A percentile compares a stretch with the other conserved stretches of the same genome.
Conservation (phyloP, 2,329 filamentous ascomycete genomes). For the Fusarium sp. region DNA sequence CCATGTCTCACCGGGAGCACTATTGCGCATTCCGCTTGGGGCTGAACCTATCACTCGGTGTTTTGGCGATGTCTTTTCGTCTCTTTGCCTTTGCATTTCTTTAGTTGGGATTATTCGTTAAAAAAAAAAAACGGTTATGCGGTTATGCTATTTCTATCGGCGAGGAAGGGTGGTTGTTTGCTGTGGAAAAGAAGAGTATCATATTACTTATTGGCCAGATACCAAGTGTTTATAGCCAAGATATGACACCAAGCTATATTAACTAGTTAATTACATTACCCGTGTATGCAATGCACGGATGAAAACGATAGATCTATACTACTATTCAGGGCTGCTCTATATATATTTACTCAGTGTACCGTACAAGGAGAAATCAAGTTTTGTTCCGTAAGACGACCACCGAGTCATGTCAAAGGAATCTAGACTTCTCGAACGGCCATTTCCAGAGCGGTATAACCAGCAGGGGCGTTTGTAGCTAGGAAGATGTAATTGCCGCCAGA, state of each 20-base stretch:
- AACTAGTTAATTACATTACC: too few species aligned
- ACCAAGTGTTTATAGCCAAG: too few species aligned
- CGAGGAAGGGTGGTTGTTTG: not conserved
- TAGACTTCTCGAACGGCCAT: not conserved
- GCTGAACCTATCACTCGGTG: not conserved
- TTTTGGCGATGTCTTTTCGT: not conserved
- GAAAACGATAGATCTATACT: too few species aligned
- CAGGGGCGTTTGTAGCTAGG: not conserved
- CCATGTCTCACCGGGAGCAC: slow-evolving; percentile 8
- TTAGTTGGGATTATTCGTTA: not conserved
- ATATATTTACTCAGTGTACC: too few species aligned
- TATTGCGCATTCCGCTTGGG: slow-evolving; percentile 23
- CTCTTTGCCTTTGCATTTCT: not conserved
- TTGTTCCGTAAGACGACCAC: too few species aligned
- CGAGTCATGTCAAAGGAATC: too few species aligned
- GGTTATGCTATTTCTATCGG: not conserved
- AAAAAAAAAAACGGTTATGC: not conserved
- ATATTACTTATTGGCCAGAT: too few species aligned
- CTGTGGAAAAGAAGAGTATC: too few species aligned
- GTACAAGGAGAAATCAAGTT: too few species aligned
- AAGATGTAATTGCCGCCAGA: not conserved
- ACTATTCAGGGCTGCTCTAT: too few species aligned
- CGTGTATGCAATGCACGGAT: too few species aligned
- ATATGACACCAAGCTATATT: too few species aligned
- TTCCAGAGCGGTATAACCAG: not conserved